These are phyloP conservation scores for Volvariella surrecta DNA, from an alignment of 1,284 basidiomycete genomes.

Conservation along the genomic window DNA sequence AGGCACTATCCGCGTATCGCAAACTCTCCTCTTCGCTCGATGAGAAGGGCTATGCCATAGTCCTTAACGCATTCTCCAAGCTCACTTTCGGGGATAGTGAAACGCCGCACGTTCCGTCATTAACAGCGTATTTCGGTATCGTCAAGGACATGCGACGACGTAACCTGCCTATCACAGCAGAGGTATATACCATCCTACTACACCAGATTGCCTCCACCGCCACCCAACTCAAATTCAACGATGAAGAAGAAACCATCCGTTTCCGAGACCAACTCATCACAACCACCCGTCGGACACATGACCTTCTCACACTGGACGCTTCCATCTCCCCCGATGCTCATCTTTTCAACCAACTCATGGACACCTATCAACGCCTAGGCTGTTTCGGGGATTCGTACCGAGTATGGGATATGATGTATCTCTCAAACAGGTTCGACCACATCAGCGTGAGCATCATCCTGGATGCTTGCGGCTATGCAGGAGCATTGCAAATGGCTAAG, in stretches of 20 bases:
- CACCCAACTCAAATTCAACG: conserved; percentile 15
- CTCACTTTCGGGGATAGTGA: conserved; percentile 33
- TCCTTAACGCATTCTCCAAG: conserved; percentile 56
- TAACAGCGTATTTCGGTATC: conserved; percentile 68
- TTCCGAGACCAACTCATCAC: conserved; percentile 29
- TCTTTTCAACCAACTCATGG: conserved; percentile 87
- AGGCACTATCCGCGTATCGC: conserved; percentile 58
- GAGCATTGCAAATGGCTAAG: conserved; percentile 39
- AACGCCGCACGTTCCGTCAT: conserved; percentile 36
- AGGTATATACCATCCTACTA: conserved; percentile 72
- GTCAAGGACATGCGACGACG: conserved; percentile 76
- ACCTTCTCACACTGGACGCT: conserved; percentile 72
- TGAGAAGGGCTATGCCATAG: conserved; percentile 45
- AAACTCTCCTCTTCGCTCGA: conserved; percentile 36
- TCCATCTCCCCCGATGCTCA: conserved; percentile 64
- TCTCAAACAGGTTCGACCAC: conserved; percentile 49
- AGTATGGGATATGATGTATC: conserved; percentile 76
- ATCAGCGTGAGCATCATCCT: conserved; percentile 75
- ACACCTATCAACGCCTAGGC: conserved; percentile 76
- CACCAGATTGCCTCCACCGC: conserved; percentile 41
- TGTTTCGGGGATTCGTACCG: conserved; percentile 64
- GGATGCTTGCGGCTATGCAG: conserved; percentile 71
- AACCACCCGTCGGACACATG: conserved; percentile 65
- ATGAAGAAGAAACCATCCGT: conserved; percentile 6
- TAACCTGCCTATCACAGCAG: conserved; percentile 46